Conservation (phyloP, 805 yeast genomes). For the Lipomyces orientalis region DNA sequence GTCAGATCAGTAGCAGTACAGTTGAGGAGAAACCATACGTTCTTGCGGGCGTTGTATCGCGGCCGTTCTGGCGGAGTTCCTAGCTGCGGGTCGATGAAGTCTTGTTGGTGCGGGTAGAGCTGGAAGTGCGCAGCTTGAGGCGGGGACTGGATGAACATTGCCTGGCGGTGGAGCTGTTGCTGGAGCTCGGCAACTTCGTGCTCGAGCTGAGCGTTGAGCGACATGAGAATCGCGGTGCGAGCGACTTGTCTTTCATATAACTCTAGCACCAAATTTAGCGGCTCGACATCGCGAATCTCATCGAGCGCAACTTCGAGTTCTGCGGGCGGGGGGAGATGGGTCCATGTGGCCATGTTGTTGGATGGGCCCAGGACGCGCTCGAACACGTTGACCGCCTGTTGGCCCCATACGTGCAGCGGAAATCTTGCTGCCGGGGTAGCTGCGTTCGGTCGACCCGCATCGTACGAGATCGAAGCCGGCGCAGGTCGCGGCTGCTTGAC, state of each 20-base stretch:
- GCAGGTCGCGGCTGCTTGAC: conserved; percentile 6
- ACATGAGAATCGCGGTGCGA: conserved; percentile 26
- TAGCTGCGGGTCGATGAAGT: conserved; percentile 5
- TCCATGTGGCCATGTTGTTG: conserved; percentile 24
- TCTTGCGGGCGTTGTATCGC: not conserved
- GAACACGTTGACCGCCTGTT: conserved; percentile 19
- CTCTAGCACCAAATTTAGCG: conserved; percentile 19
- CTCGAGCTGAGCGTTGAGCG: conserved; percentile 19
- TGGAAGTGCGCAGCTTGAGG: not conserved
- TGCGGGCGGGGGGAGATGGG: conserved; percentile 20
- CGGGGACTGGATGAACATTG: conserved; percentile 9
- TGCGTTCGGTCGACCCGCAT: conserved; percentile 24
- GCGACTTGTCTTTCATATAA: conserved; percentile 33
- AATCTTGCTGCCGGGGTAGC: conserved; percentile 12
- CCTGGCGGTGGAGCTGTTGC: conserved; percentile 14
- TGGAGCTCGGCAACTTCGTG: conserved; percentile 19
- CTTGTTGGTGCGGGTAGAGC: not conserved
- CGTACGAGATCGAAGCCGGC: conserved; percentile 24
- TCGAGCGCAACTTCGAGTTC: conserved; percentile 21
- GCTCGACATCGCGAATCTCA: conserved; percentile 16
- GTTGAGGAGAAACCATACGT: not conserved
- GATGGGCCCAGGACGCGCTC: conserved; percentile 31
- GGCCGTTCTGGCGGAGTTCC: not conserved
- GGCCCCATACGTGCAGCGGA: conserved; percentile 26
- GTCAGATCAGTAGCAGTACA: no score